Conservation (phyloP, 305 asterid genomes). For the Rubia peregrina region DNA sequence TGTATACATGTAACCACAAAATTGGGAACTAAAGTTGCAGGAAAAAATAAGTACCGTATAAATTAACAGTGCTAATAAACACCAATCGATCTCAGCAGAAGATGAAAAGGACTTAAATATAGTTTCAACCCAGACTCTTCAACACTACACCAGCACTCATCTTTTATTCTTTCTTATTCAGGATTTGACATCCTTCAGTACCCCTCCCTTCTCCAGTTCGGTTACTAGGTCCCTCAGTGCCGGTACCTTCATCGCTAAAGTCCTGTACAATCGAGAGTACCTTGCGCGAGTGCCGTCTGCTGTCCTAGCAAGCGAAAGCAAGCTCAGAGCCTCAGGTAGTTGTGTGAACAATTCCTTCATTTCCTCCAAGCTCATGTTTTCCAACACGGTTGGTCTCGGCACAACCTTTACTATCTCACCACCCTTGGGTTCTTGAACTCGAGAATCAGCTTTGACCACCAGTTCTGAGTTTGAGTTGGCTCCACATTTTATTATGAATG, state of each 20-base stretch:
- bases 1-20: not conserved
- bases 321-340: slow-evolving; percentile 82
- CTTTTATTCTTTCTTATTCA: slow-evolving; percentile 16
- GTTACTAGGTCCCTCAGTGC: slow-evolving; percentile 85
- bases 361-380: slow-evolving; percentile 69
- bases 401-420: slow-evolving; percentile 91
- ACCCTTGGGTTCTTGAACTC: slow-evolving; percentile 91
- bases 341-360: slow-evolving; percentile 61
- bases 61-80: not conserved
- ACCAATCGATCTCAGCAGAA: not conserved
- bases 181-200: slow-evolving; percentile 64
- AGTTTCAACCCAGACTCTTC: not conserved
- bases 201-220: slow-evolving; percentile 90
- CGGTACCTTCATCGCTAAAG: slow-evolving; percentile 95
- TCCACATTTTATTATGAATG: slow-evolving; percentile 92
- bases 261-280: slow-evolving; percentile 86
- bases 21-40: slow-evolving; percentile 1
- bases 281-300: slow-evolving; percentile 96
- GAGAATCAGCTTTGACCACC: slow-evolving; percentile 84
- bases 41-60: not conserved
- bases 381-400: slow-evolving; percentile 72
- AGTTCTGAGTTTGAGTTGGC: slow-evolving; percentile 89
- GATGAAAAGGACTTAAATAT: not conserved
- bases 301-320: slow-evolving; percentile 87
- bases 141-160: not conserved